Base-by-base conservation (phyloP, 2,329 filamentous ascomycete genomes). In the Beauveria caledonica region DNA sequence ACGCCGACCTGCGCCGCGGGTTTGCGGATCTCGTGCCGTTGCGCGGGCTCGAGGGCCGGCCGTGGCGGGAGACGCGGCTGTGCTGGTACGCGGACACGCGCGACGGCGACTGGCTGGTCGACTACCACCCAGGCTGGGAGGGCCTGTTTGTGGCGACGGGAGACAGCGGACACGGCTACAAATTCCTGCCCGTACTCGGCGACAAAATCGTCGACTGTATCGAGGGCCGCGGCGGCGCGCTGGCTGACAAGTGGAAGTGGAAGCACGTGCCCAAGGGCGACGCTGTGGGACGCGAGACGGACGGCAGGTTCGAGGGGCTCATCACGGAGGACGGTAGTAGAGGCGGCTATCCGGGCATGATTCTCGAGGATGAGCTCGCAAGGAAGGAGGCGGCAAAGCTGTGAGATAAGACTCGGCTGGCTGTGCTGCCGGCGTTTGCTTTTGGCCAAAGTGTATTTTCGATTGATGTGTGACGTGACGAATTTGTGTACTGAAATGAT, bases 31-130 rank as follows among this genome's bases (percentile, higher is more conserved):
- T 89, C 66, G 76, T 89, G 5, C 85, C 88, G 1, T 68, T 78
- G 62, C 74, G 74, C 7, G 77, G 77, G 10, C 76, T 89, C 19
- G 78, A 77, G 54, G 76, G 80, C 25, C 77, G 87, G 27, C 81
- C 83, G 1, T 90, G 89, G 74, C 73, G 74, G 61, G 76, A 77
- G 58, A 87, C 84, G 2, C 78, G 86, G 25, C 73, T 90, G 58
- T 91, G 88, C 74, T 91, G 88, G 88, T 91, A 91, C 70, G 85
- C 84, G 5, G 88, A 91, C 73, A 91, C 88, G 66, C 79, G 83
- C 8, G 84, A 83, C 19, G 87, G 83, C 23, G 85, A 91, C 68
- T 91, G 89, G 75, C 78, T 91, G 59, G 78, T 90, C 62, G 83
- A 86, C 67, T 85, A 86, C 71, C 87, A 90, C 67, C 87, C 88